Evolutionary conservation across 495 filamentous ascomycete species (phyloP), one percentile per base, ranked within the genome.

Genomic region (Podospora fimiseda): DNA sequence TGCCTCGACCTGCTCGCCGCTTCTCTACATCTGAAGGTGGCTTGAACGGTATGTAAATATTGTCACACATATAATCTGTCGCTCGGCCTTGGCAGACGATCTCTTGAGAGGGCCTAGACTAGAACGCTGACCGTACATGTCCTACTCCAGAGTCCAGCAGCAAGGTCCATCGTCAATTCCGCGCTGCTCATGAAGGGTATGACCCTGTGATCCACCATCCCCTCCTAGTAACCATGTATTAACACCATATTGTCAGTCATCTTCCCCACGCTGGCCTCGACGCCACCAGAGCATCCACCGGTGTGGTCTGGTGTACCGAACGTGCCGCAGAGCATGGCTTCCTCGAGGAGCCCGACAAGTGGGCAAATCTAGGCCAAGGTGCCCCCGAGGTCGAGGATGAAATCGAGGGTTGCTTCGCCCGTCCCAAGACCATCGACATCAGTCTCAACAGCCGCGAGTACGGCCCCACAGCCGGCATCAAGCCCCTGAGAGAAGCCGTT

Each of bases 361-460:
- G 92, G 92, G 90, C 91, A 36, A 97, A 97, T 60, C 77, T 97
- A 23, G 92, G 92, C 43, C 92, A 97, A 70, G 92, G 92, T 56
- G 92, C 92, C 43, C 92, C 92, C 8, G 89, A 67, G 61, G 90
- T 90, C 52, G 91, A 95, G 52, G 90, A 96, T 50, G 89, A 90
- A 54, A 95, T 97, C 64, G 81, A 83, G 58, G 87, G 90, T 43
- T 91, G 86, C 69, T 96, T 96, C 65, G 74, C 86, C 55, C 83
- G 93, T n/a, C 92, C 92, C 6, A 80, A 79, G n/a, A 73, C 72
- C 13, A 85, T 96, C 63, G 82, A 94, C 54, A 80, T 97, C 64
- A 82, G 78, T 51, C 78, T 85, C 52, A 79, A 77, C 44, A 81
- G 86, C 15, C 78, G 92, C 58, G 92, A 97, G 67, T 97, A 97